Percentiles rank a stretch among this genome's conserved stretches.
phyloP scores from a whole-genome alignment of 495 filamentous ascomycete genomes.

The Penicillium diatomitis region DNA sequence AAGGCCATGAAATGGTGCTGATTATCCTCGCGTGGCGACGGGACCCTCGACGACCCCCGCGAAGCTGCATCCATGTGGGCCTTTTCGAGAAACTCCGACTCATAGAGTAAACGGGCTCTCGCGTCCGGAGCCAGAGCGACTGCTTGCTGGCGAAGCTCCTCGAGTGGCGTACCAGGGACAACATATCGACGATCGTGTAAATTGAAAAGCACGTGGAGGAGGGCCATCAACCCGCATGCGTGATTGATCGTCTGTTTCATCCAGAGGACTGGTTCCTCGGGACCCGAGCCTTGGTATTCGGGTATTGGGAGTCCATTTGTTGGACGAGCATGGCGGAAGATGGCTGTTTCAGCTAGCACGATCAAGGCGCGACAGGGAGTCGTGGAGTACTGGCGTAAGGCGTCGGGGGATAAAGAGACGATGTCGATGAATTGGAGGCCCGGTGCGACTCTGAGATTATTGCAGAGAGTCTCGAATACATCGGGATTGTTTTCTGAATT shows the following conservation, averaged over 20 bases:
- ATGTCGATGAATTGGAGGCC: conserved; percentile 51
- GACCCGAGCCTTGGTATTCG: conserved; percentile 41
- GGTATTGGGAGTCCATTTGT: conserved; percentile 23
- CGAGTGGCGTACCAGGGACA: conserved; percentile 19
- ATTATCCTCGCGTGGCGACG: conserved; percentile 51
- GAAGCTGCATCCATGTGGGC: conserved; percentile 63
- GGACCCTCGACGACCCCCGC: conserved; percentile 57
- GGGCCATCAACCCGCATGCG: conserved; percentile 54
- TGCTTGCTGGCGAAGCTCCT: conserved; percentile 15
- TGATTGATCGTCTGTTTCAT: conserved; percentile 58
- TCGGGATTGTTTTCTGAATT: conserved; percentile 54
- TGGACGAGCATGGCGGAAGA: conserved; percentile 29
- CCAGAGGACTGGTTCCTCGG: conserved; percentile 49
- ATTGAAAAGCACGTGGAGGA: conserved; percentile 51
- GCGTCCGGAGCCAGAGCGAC: conserved; percentile 29
- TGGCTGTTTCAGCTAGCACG: conserved; percentile 43
- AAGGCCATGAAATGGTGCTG: conserved; percentile 74
- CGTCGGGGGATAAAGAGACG: conserved; percentile 43
- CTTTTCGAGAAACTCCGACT: conserved; percentile 53
- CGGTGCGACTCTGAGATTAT: conserved; percentile 44
- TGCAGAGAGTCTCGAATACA: conserved; percentile 43
- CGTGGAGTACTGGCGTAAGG: conserved; percentile 44
- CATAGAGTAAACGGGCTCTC: conserved; percentile 60
- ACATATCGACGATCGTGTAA: conserved; percentile 35
- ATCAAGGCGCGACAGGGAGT: conserved; percentile 50